Conservation (phyloP, 345 rosid species). For the Eucalyptus sp. region DNA sequence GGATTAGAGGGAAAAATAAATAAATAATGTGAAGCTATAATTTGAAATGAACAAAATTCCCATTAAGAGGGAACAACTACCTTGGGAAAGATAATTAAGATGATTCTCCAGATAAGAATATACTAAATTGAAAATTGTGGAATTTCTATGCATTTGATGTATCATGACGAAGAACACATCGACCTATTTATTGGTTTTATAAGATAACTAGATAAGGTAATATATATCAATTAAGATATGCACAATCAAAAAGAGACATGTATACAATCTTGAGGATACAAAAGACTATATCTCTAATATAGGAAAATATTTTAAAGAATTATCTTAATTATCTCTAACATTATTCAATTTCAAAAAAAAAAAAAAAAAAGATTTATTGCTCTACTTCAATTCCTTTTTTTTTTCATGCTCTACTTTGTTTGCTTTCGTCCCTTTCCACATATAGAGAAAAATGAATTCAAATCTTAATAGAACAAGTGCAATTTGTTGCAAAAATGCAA, state of each 20-base stretch:
- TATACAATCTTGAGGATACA: neutral
- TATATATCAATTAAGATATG: neutral
- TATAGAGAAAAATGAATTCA: neutral
- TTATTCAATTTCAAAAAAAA: too few species aligned
- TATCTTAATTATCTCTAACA: too few species aligned
- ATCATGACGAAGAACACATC: neutral
- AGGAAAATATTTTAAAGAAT: neutral
- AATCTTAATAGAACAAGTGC: neutral
- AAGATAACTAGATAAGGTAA: neutral
- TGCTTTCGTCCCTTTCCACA: neutral
- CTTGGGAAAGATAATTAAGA: neutral
- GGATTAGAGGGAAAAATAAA: neutral
- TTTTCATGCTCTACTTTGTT: neutral
- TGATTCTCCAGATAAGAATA: neutral
- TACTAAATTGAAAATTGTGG: neutral
- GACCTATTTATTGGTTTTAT: neutral
- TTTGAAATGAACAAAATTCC: neutral
- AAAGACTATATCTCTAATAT: neutral
- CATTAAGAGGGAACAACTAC: neutral
- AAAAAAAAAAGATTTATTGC: too few species aligned
- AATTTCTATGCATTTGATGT: neutral
- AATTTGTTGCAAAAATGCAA: fast-evolving
- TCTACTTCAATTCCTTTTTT: neutral
- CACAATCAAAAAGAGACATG: neutral
- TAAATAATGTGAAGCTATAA: neutral